Evolutionary conservation across 192 early-diverging fungal species (phyloP), one percentile per base, ranked within the genome.

Genomic region (Dissophora ornata): DNA sequence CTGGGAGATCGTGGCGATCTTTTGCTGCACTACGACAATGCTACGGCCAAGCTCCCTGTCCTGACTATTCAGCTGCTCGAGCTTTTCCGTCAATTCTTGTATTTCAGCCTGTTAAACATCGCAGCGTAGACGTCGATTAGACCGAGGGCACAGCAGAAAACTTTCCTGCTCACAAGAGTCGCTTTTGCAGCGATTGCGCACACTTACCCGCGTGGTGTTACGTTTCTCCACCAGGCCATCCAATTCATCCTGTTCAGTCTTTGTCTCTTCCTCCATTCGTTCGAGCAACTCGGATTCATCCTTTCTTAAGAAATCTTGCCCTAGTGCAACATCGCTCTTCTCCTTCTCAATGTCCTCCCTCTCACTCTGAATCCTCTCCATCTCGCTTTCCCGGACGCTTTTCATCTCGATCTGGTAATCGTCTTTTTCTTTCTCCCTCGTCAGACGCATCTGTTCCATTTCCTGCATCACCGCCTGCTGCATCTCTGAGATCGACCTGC

Each of bases 81-180:
- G 30, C 24, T 46, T 49, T 26, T 18, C 42, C 22, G 57, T 56
- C 44, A 77, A 9, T 6, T 67, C 58, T 16, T 67, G 45, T 13
- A 77, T 77, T 11, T 77, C 73, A 7, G 58, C 33, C 73, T 77
- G 51, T 7, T 53, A 6, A 53, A 52, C n/a, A n/a, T n/a, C n/a
- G n/a, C n/a, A n/a, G n/a, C n/a, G n/a, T n/a, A n/a, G n/a, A n/a
- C n/a, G n/a, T n/a, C n/a, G n/a, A n/a, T n/a, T n/a, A n/a, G n/a
- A n/a, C n/a, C n/a, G n/a, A n/a, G n/a, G n/a, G n/a, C n/a, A n/a
- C n/a, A n/a, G n/a, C n/a, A n/a, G n/a, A n/a, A n/a, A n/a, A n/a
- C n/a, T n/a, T n/a, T n/a, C n/a, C n/a, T n/a, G n/a, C n/a, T n/a
- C n/a, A n/a, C n/a, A n/a, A n/a, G n/a, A n/a, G n/a, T n/a, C n/a